Evolutionary conservation across 73 alveolate genomes (phyloP).

Genomic region (Paramecium primaurelia): DNA sequence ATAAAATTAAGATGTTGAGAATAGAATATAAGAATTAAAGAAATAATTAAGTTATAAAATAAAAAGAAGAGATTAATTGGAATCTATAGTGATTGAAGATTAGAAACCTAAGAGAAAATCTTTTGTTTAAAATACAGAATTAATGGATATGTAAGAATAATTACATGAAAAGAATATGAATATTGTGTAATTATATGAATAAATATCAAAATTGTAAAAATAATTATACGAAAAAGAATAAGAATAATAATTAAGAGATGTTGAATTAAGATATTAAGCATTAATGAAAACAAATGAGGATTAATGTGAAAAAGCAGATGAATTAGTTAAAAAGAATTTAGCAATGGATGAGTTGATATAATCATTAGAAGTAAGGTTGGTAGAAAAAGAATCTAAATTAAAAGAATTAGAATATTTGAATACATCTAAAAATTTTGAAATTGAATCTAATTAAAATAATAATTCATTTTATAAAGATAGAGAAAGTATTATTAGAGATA

Average conservation of each 20-base stretch:
- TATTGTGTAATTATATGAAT: not conserved
- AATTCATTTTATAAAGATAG: not conserved
- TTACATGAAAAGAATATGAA: constrained; percentile 20
- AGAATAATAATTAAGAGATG: not conserved
- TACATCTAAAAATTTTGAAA: not conserved
- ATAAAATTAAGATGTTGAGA: not conserved
- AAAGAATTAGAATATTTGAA: constrained; percentile 3
- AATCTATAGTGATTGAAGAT: not conserved
- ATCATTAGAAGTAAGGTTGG: not conserved
- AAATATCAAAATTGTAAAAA: constrained; percentile 11
- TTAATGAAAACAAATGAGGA: not conserved
- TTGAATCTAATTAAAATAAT: not conserved
- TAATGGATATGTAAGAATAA: not conserved
- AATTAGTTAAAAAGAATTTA: not conserved
- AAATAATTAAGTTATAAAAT: not conserved
- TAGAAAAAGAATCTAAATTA: not conserved
- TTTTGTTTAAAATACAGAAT: not conserved
- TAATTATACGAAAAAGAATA: not conserved
- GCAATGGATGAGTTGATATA: constrained; percentile 21
- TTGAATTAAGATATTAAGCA: not conserved
- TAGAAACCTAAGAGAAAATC: constrained; percentile 1
- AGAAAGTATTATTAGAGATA: not conserved
- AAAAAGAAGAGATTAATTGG: constrained; percentile 1
- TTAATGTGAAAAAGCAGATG: constrained; percentile 29
- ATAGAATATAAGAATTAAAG: not conserved